Conservation (phyloP, 129 eudicot species). For the Lactuca sativa region DNA sequence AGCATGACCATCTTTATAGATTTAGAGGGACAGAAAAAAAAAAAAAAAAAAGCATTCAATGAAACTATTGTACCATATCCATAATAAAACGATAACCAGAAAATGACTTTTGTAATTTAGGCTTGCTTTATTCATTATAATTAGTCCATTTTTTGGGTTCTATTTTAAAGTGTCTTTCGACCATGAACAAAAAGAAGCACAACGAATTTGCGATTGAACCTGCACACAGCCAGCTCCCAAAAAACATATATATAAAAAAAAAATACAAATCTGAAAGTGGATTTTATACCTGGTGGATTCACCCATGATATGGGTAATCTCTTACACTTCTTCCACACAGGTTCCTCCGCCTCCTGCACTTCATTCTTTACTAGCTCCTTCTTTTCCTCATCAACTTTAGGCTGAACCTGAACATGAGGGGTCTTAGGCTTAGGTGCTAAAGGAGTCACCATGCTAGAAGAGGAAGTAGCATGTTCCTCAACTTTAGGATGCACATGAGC, state of each 20-base stretch:
- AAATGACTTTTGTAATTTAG: background rate
- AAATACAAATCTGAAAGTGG: background rate
- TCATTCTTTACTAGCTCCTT: constrained; percentile 24
- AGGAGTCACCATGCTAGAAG: constrained; percentile 32
- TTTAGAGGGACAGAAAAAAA: background rate
- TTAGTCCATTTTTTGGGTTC: background rate
- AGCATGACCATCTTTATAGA: background rate
- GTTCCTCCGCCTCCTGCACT: constrained; percentile 40
- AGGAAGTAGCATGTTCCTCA: constrained; percentile 44
- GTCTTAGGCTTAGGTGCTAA: constrained; percentile 38
- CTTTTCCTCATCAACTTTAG: constrained; percentile 50
- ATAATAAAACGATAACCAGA: background rate
- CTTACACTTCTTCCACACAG: constrained; percentile 66
- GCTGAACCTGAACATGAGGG: constrained; percentile 12
- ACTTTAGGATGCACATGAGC: constrained; percentile 38
- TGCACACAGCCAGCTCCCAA: constrained; percentile 29
- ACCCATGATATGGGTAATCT: constrained; percentile 71
- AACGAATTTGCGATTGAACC: constrained; percentile 17
- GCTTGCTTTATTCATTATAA: background rate
- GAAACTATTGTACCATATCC: background rate
- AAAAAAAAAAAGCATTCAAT: background rate
- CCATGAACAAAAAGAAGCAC: constrained; percentile 14
- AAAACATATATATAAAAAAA: background rate
- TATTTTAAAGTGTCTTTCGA: constrained; percentile 8
- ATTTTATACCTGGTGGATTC: constrained; percentile 77